phyloP scores from a whole-genome alignment of 2,329 filamentous ascomycete species.

The Trichoderma semiorbis region DNA sequence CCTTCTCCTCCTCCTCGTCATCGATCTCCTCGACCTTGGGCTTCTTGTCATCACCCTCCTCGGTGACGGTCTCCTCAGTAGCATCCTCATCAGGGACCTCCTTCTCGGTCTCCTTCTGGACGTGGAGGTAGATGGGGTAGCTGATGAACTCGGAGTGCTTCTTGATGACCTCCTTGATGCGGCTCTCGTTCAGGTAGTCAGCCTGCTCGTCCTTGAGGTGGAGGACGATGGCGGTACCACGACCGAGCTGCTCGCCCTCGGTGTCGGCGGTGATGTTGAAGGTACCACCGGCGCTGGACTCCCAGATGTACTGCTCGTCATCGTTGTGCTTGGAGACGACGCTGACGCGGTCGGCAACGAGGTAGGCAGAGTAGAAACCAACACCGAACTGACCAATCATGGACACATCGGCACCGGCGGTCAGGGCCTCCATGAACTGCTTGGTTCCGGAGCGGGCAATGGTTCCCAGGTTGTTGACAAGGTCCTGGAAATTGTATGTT shows the following conservation, averaged over 20 bases:
- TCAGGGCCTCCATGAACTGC: conserved; percentile 99
- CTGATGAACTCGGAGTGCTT: conserved; percentile 99
- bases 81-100: conserved; percentile 97
- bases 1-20: conserved; percentile 76
- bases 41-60: conserved; percentile 88
- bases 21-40: conserved; percentile 91
- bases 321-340: conserved; percentile 99
- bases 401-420: conserved; percentile 97
- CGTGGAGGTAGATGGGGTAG: conserved; percentile 99
- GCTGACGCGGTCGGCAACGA: conserved; percentile 93
- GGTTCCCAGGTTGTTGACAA: conserved; percentile 99
- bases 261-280: conserved; percentile 91
- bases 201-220: conserved; percentile 99
- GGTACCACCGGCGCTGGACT: conserved; percentile 94
- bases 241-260: conserved; percentile 84
- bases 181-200: conserved; percentile 97
- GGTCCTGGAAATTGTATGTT: conserved; percentile 56
- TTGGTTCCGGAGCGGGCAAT: conserved; percentile 99
- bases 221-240: conserved; percentile 96
- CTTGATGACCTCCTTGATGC: conserved; percentile 99
- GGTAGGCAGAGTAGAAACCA: conserved; percentile 99
- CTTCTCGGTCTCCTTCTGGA: conserved; percentile 97
- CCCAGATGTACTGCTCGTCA: conserved; percentile 99
- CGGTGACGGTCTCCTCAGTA: conserved; percentile 62
- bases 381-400: conserved; percentile 99